phyloP scores from a whole-genome alignment of 495 filamentous ascomycete genomes.

The Lasiosphaeris hirsuta region DNA sequence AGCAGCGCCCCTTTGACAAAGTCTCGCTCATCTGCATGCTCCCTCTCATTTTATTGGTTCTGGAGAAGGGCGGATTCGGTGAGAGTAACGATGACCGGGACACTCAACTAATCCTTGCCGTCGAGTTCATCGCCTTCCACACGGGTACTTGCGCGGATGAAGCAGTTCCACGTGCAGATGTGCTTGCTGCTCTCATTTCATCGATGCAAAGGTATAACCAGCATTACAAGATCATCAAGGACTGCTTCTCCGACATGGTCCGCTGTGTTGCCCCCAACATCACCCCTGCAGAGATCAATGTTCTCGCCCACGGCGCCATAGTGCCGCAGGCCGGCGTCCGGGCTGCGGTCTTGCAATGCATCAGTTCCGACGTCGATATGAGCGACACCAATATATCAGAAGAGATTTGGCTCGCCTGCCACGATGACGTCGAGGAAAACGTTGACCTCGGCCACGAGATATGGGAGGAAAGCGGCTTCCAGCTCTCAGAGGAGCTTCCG shows the following conservation, averaged over 20 bases:
- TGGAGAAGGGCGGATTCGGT: conserved; percentile 75
- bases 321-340: conserved; percentile 76
- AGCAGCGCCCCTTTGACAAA: conserved; percentile 85
- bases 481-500: conserved; percentile 60
- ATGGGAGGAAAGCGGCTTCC: conserved; percentile 89
- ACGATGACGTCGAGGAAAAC: conserved; percentile 89
- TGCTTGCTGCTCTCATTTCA: conserved; percentile 64
- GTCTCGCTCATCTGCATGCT: conserved; percentile 84
- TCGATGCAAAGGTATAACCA: conserved; percentile 88
- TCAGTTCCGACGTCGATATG: conserved; percentile 87
- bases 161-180: conserved; percentile 69
- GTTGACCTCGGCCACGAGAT: conserved; percentile 77
- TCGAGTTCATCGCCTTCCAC: conserved; percentile 91
- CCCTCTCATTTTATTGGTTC: conserved; percentile 71
- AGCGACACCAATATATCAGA: conserved; percentile 79
- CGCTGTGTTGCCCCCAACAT: conserved; percentile 77
- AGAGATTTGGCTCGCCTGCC: conserved; percentile 88
- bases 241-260: conserved; percentile 80
- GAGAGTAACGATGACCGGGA: conserved; percentile 72
- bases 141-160: conserved; percentile 67
- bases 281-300: conserved; percentile 59
- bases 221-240: conserved; percentile 91
- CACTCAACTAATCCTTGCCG: conserved; percentile 78
- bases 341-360: conserved; percentile 83
- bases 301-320: conserved; percentile 69